Evolutionary conservation across 495 filamentous ascomycete genomes (phyloP), one percentile per base, ranked within the genome.

Genomic region (Xeromyces bisporus): DNA sequence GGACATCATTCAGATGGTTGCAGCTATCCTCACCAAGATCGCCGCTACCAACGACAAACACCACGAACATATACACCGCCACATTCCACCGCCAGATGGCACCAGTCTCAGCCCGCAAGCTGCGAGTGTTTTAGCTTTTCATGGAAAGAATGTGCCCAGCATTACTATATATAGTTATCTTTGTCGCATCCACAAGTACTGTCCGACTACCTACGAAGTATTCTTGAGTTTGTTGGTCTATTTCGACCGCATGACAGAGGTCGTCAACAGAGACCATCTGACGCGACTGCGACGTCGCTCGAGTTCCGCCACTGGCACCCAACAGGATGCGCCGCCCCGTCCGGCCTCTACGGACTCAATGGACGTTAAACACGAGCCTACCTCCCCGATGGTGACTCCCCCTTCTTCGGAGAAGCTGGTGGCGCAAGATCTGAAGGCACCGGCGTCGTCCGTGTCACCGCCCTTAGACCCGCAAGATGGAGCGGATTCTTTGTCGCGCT

Each of bases 1-100:
- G 31, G 91, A 99, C 41, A 86, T 99, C 42, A 99, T 99, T 54
- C 91, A 99, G 55, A 99, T 99, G 91, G 91, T 99, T 5, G 89
- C 89, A 3, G 87, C 83, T n/a, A 73, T 99, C 23, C 62, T 99
- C 35, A 93, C 91, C 6, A 96, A 96, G 55, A 99, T 99, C 40
- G 94, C 89, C 3, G 86, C 82, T 2, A 93, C 89, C 31, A 99
- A 99, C 48, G 89, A 99, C 48, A 60, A 73, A 20, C 87, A 94
- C 43, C 84, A 94, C 54, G 84, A 94, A 46, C 68, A 76, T 36
- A 42, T 80, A 21, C 76, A 84, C 48, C 60, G 75, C 30, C 68
- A 76, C 34, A 71, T 83, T 37, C 75, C 80, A 11, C 62, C 71
- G 7, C 54, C 71, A 9, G 75, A 81, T 30, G 72, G 69, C 7